These are phyloP conservation scores for Aureobasidium sp. DNA, from an alignment of 2,329 filamentous ascomycete genomes.

Conservation along the genomic window DNA sequence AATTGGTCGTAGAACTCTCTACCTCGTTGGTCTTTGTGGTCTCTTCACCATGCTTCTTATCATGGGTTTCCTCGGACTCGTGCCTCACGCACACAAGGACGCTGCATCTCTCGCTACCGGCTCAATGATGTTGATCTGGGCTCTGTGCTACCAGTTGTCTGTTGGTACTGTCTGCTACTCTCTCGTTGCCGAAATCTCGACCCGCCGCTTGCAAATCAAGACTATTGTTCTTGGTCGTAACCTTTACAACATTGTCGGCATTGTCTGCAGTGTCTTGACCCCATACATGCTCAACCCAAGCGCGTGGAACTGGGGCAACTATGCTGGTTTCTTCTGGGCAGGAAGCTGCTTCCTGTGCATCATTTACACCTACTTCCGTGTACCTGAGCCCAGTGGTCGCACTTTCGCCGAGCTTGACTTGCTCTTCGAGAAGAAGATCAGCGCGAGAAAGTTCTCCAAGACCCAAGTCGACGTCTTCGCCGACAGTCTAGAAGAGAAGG, in stretches of 20 bases:
- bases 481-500: conserved; percentile 27
- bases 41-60: conserved; percentile 71
- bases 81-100: conserved; percentile 51
- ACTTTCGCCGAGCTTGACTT: conserved; percentile 82
- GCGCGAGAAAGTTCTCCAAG: conserved; percentile 63
- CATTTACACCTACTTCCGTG: conserved; percentile 71
- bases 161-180: conserved; percentile 89
- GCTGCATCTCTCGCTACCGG: conserved; percentile 68
- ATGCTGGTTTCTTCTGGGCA: conserved; percentile 81
- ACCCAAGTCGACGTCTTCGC: conserved; percentile 51
- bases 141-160: conserved; percentile 75
- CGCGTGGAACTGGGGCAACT: conserved; percentile 84
- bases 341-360: conserved; percentile 74
- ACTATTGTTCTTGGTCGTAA: conserved; percentile 81
- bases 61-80: conserved; percentile 76
- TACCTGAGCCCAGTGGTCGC: conserved; percentile 72
- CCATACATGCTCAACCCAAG: conserved; percentile 89
- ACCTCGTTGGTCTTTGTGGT: conserved; percentile 65
- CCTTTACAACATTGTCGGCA: conserved; percentile 69
- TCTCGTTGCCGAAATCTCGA: conserved; percentile 76
- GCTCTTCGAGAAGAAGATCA: conserved; percentile 67
- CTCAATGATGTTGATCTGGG: conserved; percentile 78
- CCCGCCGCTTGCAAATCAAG: conserved; percentile 79
- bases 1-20: conserved; percentile 68
- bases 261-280: conserved; percentile 73